Conservation (phyloP, 441 rosid genomes). For the Lagerstroemia fauriei region DNA sequence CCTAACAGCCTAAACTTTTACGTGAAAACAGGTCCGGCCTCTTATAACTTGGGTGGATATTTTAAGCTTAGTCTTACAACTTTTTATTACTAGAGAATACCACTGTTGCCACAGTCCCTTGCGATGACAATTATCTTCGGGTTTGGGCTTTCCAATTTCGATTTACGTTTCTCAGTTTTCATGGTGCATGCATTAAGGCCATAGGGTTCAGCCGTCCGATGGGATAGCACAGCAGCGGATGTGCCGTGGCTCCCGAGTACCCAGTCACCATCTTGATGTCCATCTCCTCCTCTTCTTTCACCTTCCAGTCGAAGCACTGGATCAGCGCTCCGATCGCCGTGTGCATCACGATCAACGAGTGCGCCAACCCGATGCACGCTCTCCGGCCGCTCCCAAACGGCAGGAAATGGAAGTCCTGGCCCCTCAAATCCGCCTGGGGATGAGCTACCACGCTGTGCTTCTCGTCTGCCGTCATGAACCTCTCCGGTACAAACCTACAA, state of each 20-base stretch:
- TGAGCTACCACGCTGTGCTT: neutral
- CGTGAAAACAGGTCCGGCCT: too few relatives aligned
- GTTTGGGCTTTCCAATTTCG: neutral
- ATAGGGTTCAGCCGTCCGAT: slow-evolving; percentile 23
- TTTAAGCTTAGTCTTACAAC: too few relatives aligned
- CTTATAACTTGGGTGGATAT: too few relatives aligned
- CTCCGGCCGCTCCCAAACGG: slow-evolving; percentile 42
- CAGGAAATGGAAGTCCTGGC: slow-evolving; percentile 32
- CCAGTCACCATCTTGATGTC: slow-evolving; percentile 27
- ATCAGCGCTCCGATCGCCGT: slow-evolving; percentile 31
- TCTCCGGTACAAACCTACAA: slow-evolving; percentile 19
- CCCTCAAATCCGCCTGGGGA: slow-evolving; percentile 5
- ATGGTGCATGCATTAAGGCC: neutral
- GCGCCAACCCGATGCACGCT: slow-evolving; percentile 29
- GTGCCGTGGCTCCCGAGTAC: slow-evolving; percentile 35
- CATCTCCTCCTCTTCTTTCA: slow-evolving; percentile 27
- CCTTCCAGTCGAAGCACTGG: slow-evolving; percentile 45
- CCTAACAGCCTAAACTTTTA: too few relatives aligned
- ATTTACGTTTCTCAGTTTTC: neutral
- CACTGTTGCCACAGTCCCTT: neutral
- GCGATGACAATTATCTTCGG: neutral
- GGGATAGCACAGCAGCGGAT: slow-evolving; percentile 33
- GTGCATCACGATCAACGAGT: slow-evolving; percentile 32
- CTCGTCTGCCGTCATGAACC: neutral
- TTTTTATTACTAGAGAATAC: too few relatives aligned